Conservation (phyloP, 257 asterid species). For the Cynanchum wilfordii region DNA sequence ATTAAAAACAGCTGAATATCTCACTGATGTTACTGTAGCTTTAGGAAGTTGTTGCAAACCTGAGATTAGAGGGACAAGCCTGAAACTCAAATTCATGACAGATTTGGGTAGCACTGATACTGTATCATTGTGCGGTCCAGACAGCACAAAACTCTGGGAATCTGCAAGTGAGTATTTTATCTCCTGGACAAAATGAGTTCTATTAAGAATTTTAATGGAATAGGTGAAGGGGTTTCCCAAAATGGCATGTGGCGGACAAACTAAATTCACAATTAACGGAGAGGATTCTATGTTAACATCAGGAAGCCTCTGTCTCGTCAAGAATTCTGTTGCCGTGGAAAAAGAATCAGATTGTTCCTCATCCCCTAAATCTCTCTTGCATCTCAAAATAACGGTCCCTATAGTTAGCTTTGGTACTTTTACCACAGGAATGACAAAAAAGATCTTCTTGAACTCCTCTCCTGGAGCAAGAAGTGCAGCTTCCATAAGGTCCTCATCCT, state of each 20-base stretch:
- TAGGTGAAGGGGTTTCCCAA: slow-evolving; percentile 68
- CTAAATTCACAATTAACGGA: slow-evolving; percentile 60
- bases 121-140: slow-evolving; percentile 84
- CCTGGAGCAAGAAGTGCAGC: slow-evolving; percentile 67
- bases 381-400: slow-evolving; percentile 64
- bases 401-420: slow-evolving; percentile 35
- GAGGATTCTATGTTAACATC: slow-evolving; percentile 73
- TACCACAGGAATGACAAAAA: slow-evolving; percentile 56
- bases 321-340: slow-evolving; percentile 37
- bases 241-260: slow-evolving; percentile 78
- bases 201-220: slow-evolving; percentile 51
- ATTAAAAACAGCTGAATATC: slow-evolving; percentile 72
- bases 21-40: slow-evolving; percentile 52
- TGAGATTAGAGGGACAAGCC: slow-evolving; percentile 73
- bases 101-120: slow-evolving; percentile 65
- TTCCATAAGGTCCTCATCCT: slow-evolving; percentile 41
- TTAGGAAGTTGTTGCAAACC: slow-evolving; percentile 86
- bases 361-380: slow-evolving; percentile 57
- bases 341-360: slow-evolving; percentile 23
- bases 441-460: slow-evolving; percentile 87
- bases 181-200: slow-evolving; percentile 78
- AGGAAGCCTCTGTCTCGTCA: slow-evolving; percentile 60
- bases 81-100: slow-evolving; percentile 48
- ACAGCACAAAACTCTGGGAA: slow-evolving; percentile 70
- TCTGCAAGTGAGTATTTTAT: slow-evolving; percentile 76